Evolutionary conservation across 1,284 basidiomycete species (phyloP).

Genomic region (Apiotrichum montevideense): DNA sequence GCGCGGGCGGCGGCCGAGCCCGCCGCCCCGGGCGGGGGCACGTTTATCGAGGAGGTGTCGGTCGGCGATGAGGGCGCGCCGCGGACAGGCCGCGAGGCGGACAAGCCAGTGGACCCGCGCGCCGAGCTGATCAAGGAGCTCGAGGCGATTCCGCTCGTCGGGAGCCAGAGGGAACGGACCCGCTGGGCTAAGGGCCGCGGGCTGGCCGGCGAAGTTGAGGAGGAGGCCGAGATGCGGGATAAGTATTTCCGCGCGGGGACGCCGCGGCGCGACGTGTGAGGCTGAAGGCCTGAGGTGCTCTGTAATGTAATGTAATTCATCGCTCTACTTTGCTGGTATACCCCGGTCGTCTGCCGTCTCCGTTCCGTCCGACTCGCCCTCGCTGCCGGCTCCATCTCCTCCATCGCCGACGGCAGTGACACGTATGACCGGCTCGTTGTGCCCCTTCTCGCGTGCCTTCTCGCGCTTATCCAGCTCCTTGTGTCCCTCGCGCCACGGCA

Average conservation of each 20-base stretch:
- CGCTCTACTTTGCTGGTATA: not conserved
- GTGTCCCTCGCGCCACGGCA: not conserved
- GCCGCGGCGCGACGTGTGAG: constrained; percentile 19
- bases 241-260: constrained; percentile 28
- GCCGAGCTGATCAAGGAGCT: not conserved
- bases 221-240: constrained; percentile 34
- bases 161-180: constrained; percentile 14
- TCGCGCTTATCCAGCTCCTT: no score
- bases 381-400: not conserved
- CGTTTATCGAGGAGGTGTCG: constrained; percentile 2
- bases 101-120: not conserved
- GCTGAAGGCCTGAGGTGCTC: not conserved
- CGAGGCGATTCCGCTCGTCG: not conserved
- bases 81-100: not conserved
- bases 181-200: constrained; percentile 26
- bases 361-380: not conserved
- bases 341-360: constrained; percentile 1
- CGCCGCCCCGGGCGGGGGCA: not conserved
- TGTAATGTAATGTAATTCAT: not conserved
- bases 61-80: not conserved
- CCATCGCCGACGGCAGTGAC: no score
- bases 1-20: not conserved
- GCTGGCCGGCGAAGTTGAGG: constrained; percentile 30
- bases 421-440: not conserved
- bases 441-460: no score